Evolutionary conservation across 179 eudicot species (phyloP), one percentile per base, ranked within the genome.

Genomic region (Camellia oleifera): DNA sequence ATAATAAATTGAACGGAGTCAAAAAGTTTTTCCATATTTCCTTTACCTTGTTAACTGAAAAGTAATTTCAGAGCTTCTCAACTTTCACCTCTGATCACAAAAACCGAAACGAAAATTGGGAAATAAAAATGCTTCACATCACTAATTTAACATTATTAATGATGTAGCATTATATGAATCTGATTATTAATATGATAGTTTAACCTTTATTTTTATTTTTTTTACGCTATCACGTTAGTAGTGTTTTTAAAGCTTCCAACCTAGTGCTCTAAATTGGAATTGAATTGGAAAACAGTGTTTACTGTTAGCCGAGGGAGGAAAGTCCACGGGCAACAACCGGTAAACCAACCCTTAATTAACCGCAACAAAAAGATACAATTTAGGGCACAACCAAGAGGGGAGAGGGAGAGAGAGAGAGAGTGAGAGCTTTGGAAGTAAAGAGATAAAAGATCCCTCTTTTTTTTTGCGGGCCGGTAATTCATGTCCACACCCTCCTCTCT

Each of bases 401-500:
- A 74, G 45, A 62, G 45, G 52, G 60, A 52, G 32, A 14, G 11
- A 65, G 5, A 11, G 13, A 65, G 5, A 11, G 13, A 20, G 7
- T 8, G 40, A 72, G 20, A 42, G 42, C 42, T 0, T 23, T 64
- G 12, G 69, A 48, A 48, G 52, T 48, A 48, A 48, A 48, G 52
- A 70, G 42, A 12, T 32, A 32, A 42, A 68, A 68, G 13, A 20
- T 3, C 26, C 44, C 6, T 11, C 3, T 56, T 75, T 46, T 72
- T 62, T 20, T 69, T 18, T 44, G 79, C 76, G 67, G 82, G 70
- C 52, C 53, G 80, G 66, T 79, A 83, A 80, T 83, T 83, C 72
- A 76, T 80, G 83, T 83, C 86, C 86, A 83, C 86, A 80, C 86
- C 80, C 86, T 83, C 75, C 71, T 72, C 81, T 61, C 52, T 61